A percentile compares a stretch with the other conserved stretches of the same genome.
Evolutionary conservation across 495 filamentous ascomycete genomes (phyloP).

Genomic region (Entonaema liquescens): DNA sequence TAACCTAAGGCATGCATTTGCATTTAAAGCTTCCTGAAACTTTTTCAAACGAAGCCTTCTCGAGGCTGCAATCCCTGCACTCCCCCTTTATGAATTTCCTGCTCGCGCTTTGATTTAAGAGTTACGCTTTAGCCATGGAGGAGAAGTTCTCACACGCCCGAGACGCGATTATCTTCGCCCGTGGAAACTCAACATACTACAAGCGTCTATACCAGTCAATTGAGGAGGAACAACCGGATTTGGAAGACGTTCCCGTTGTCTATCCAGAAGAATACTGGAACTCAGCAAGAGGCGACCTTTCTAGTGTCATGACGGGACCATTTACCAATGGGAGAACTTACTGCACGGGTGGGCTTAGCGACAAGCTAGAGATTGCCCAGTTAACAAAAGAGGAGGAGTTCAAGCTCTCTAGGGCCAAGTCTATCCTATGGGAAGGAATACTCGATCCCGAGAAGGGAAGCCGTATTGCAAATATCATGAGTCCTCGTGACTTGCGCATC

Average conservation of each 20-base stretch:
- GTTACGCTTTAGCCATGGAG: slow-evolving; percentile 4
- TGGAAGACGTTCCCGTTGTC: slow-evolving; percentile 9
- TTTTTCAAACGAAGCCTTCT: neutral
- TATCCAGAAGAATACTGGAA: slow-evolving; percentile 7
- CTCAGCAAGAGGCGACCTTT: neutral
- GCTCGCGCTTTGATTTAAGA: neutral
- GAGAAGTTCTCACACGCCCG: neutral
- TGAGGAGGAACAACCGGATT: neutral
- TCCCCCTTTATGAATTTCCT: neutral
- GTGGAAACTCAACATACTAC: slow-evolving; percentile 7
- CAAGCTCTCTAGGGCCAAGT: neutral
- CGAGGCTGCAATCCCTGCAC: neutral
- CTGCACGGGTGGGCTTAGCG: neutral
- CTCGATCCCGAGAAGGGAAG: neutral
- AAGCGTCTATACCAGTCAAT: neutral
- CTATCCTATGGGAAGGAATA: neutral
- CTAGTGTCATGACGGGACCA: slow-evolving; percentile 7
- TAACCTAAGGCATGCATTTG: neutral
- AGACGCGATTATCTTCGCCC: slow-evolving; percentile 8
- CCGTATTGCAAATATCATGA: slow-evolving; percentile 9
- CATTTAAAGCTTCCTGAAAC: neutral
- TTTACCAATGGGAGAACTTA: slow-evolving; percentile 4
- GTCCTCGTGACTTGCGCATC: neutral
- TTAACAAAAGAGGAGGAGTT: neutral
- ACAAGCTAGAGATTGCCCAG: neutral